A percentile compares a stretch with the other conserved stretches of the same genome.
phyloP scores from a whole-genome alignment of 257 asterid species.

The Primulina huaijiensis region DNA sequence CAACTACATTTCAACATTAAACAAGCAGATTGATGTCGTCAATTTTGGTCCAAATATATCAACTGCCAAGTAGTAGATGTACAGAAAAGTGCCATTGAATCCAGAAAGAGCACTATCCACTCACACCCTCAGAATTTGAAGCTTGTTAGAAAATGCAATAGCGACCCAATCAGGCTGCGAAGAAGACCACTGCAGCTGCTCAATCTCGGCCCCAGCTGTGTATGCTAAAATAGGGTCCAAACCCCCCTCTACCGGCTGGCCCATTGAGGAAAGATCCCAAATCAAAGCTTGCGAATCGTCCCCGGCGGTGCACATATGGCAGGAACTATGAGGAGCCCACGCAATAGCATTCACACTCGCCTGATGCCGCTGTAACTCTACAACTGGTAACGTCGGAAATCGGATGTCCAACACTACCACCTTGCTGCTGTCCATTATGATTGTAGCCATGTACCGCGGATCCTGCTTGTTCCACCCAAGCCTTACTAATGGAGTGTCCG shows the following conservation, averaged over 20 bases:
- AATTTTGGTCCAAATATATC: conserved; percentile 21
- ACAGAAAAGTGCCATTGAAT: conserved; percentile 34
- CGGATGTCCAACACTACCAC: conserved; percentile 92
- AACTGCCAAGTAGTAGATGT: conserved; percentile 25
- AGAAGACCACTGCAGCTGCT: conserved; percentile 98
- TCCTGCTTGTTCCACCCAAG: conserved; percentile 98
- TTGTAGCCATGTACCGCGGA: conserved; percentile 97
- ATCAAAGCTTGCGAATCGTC: conserved; percentile 96
- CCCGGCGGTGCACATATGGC: conserved; percentile 98
- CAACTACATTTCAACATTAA: conserved; percentile 28
- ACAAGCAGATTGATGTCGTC: conserved; percentile 26
- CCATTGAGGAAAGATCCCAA: conserved; percentile 96
- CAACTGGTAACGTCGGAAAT: conserved; percentile 84
- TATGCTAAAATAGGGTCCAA: conserved; percentile 92
- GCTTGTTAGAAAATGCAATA: conserved; percentile 91
- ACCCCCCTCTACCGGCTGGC: conserved; percentile 92
- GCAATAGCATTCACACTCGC: conserved; percentile 94
- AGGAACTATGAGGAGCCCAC: conserved; percentile 98
- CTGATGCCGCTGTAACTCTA: conserved; percentile 95
- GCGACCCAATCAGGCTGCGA: conserved; percentile 99
- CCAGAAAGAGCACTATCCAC: conserved; percentile 33
- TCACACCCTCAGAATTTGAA: conserved; percentile 97
- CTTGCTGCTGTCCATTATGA: conserved; percentile 89
- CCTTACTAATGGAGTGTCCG: conserved; percentile 86
- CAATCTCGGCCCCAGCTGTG: conserved; percentile 94